Evolutionary conservation across 345 rosid species (phyloP).

Genomic region (Lepidium aucheri): DNA sequence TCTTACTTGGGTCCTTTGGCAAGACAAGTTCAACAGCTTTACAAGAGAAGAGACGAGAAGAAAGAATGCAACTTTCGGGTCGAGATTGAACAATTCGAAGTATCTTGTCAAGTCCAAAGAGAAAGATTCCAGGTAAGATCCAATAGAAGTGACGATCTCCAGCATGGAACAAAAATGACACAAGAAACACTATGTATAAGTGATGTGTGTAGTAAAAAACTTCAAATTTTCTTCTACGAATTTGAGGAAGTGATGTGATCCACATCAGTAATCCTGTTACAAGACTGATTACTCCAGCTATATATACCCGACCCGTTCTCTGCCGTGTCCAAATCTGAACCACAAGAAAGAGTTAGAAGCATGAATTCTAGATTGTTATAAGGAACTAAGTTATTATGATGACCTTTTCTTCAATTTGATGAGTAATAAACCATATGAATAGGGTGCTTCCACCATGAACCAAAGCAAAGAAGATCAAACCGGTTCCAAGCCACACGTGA

Average conservation of each 20-base stretch:
- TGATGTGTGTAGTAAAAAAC: slow-evolving; percentile 75
- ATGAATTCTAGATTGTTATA: background rate
- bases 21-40: slow-evolving; percentile 54
- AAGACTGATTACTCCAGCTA: slow-evolving; percentile 65
- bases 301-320: slow-evolving; percentile 61
- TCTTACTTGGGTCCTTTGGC: slow-evolving; percentile 65
- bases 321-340: slow-evolving; percentile 73
- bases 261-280: slow-evolving; percentile 57
- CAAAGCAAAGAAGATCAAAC: slow-evolving; percentile 59
- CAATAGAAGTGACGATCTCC: slow-evolving; percentile 82
- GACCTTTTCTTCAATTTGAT: slow-evolving; percentile 65
- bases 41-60: slow-evolving; percentile 50
- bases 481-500: slow-evolving; percentile 77
- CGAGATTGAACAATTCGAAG: slow-evolving; percentile 64
- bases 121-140: slow-evolving; percentile 66
- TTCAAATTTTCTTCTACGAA: slow-evolving; percentile 68
- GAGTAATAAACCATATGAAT: slow-evolving; percentile 71
- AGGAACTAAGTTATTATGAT: background rate
- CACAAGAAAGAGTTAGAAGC: background rate
- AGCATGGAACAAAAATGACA: slow-evolving; percentile 70
- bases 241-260: slow-evolving; percentile 81
- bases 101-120: slow-evolving; percentile 67
- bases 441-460: slow-evolving; percentile 68
- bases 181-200: slow-evolving; percentile 54
- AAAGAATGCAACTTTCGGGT: slow-evolving; percentile 41